Evolutionary conservation across 306 rosid genomes (phyloP).

Genomic region (Oxytropis ochrocephala): DNA sequence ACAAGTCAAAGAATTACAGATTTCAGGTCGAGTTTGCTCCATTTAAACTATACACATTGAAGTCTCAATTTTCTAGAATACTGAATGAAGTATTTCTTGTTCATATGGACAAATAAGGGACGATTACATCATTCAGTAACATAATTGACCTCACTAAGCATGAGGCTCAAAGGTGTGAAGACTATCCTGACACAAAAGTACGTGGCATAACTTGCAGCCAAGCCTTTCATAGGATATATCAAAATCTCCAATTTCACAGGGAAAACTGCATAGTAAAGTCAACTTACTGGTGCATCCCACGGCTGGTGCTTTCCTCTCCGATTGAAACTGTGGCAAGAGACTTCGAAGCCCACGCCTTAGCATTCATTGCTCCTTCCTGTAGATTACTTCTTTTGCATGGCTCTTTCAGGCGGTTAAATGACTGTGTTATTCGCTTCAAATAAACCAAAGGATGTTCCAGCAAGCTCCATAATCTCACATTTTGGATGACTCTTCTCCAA

Average conservation of each 20-base stretch:
- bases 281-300: slow-evolving; percentile 42
- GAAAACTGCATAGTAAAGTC: slow-evolving; percentile 18
- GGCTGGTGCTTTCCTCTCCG: slow-evolving; percentile 71
- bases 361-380: slow-evolving; percentile 98
- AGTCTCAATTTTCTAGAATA: slow-evolving; percentile 36
- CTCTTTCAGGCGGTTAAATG: slow-evolving; percentile 57
- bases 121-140: slow-evolving; percentile 43
- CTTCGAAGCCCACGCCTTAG: slow-evolving; percentile 96
- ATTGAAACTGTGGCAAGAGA: slow-evolving; percentile 97
- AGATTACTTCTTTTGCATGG: slow-evolving; percentile 99
- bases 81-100: slow-evolving; percentile 41
- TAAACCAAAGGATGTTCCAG: slow-evolving; percentile 77
- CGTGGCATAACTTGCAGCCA: slow-evolving; percentile 36
- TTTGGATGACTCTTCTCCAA: slow-evolving; percentile 63
- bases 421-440: slow-evolving; percentile 59
- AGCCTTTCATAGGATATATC: slow-evolving; percentile 9
- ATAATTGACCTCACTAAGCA: slow-evolving; percentile 30
- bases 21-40: slow-evolving; percentile 32
- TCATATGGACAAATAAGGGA: slow-evolving; percentile 35
- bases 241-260: slow-evolving; percentile 14
- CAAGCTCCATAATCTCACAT: slow-evolving; percentile 57
- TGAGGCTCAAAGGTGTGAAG: slow-evolving; percentile 23
- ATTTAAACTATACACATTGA: slow-evolving; percentile 43
- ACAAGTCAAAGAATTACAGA: slow-evolving; percentile 32
- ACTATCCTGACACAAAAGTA: slow-evolving; percentile 31